Percentiles rank a stretch among this genome's conserved stretches.
Evolutionary conservation across 345 rosid genomes (phyloP).

Genomic region (Corchorus capsularis): DNA sequence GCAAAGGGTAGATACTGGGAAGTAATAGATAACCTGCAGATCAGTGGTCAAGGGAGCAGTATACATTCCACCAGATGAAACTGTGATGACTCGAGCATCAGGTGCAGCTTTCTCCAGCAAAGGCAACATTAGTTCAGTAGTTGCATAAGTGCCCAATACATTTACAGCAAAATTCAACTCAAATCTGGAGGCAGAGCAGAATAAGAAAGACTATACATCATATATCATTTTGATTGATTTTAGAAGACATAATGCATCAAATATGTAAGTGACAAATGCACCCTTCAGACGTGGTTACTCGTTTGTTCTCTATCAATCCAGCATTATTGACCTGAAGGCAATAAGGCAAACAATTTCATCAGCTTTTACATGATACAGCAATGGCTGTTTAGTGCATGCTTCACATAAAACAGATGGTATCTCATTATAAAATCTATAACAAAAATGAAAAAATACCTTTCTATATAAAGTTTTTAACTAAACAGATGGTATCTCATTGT

Average conservation of each 20-base stretch:
- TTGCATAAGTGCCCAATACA: conserved; percentile 78
- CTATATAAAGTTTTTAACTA: not conserved
- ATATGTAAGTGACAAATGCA: conserved; percentile 21
- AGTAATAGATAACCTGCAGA: conserved; percentile 53
- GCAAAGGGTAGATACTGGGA: not conserved
- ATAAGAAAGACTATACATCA: not conserved
- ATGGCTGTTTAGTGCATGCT: not conserved
- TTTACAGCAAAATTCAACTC: conserved; percentile 79
- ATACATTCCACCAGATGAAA: conserved; percentile 91
- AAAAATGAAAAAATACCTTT: not conserved
- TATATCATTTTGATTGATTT: not conserved
- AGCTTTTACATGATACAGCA: not conserved
- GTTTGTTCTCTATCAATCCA: conserved; percentile 68
- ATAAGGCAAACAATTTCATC: conserved; percentile 14
- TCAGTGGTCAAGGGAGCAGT: conserved; percentile 72
- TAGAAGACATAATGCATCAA: not conserved
- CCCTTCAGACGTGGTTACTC: conserved; percentile 76
- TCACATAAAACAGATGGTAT: not conserved
- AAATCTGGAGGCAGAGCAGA: conserved; percentile 42
- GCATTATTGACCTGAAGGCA: conserved; percentile 80
- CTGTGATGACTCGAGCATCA: conserved; percentile 82
- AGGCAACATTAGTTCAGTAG: conserved; percentile 76
- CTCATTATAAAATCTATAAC: not conserved
- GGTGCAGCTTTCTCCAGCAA: conserved; percentile 80
- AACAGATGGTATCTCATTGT: not conserved